phyloP scores from a whole-genome alignment of 805 yeast genomes.

The Wickerhamiella cacticola region DNA sequence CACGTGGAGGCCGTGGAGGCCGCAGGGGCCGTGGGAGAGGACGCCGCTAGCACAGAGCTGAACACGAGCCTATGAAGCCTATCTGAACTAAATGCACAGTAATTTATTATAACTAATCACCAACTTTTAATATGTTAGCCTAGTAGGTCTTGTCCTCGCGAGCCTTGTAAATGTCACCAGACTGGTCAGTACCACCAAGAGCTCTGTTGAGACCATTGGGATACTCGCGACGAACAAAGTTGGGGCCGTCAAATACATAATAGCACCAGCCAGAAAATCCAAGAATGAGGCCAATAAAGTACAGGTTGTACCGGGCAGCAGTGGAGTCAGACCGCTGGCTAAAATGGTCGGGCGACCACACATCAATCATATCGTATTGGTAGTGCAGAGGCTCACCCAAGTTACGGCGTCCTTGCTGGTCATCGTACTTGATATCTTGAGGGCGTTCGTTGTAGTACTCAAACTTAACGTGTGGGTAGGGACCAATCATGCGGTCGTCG shows the following conservation, averaged over 20 bases:
- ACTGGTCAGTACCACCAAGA: constrained; percentile 44
- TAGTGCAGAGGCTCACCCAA: constrained; percentile 58
- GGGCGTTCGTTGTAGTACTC: constrained; percentile 52
- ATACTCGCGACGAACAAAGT: constrained; percentile 62
- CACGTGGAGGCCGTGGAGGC: constrained; percentile 3
- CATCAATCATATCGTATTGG: constrained; percentile 60
- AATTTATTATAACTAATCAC: not conserved
- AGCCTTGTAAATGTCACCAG: constrained; percentile 26
- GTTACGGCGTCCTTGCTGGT: constrained; percentile 71
- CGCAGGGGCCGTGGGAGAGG: not conserved
- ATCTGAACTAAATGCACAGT: no score
- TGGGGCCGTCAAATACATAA: constrained; percentile 45
- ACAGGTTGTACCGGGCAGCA: constrained; percentile 47
- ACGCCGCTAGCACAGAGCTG: not conserved
- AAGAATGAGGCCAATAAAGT: constrained; percentile 39
- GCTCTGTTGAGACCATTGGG: constrained; percentile 61
- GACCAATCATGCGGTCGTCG: constrained; percentile 23
- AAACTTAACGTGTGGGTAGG: constrained; percentile 49
- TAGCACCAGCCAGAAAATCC: constrained; percentile 20
- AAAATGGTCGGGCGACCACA: constrained; percentile 78
- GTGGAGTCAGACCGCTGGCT: constrained; percentile 46
- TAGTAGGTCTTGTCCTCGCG: constrained; percentile 28
- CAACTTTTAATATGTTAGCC: not conserved
- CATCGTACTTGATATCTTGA: constrained; percentile 66
- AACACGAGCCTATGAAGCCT: no score